Evolutionary conservation across 2,329 filamentous ascomycete genomes (phyloP), one percentile per base, ranked within the genome.

Genomic region (Ascochyta pisi): DNA sequence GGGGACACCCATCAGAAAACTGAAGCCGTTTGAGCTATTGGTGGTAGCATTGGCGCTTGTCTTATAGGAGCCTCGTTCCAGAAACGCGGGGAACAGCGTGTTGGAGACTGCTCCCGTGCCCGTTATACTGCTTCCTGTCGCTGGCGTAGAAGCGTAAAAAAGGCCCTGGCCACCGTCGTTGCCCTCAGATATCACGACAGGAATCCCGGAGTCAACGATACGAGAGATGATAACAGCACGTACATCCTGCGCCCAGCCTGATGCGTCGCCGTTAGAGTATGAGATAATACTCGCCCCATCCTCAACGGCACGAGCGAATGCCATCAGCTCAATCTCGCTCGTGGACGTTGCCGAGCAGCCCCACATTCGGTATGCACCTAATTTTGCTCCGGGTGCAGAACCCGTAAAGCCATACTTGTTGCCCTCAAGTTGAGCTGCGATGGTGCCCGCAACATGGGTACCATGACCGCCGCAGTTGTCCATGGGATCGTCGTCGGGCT

Each of bases 401-500:
- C 67, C 60, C 1, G 52, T 63, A 26, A 67, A 66, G 34, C 60
- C 59, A 38, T 41, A 42, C 24, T 55, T 37, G 35, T 33, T 59
- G 33, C 57, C 70, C 65, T 86, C 76, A 79, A 41, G 68, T 67
- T 86, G 82, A 1, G 85, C 86, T 2, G 84, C 86, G 40, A 89
- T 81, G 57, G 85, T 87, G 29, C 87, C 86, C 1, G 85, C 80
- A 35, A 67, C 61, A 23, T 69, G 66, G 0, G 83, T 86, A 27
- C 86, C 86, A 69, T 89, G 86, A 2, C 85, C 85, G 2, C 68
- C 73, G 60, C 83, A 76, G 29, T 31, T 31, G 12, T 31, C 29
- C 29, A 13, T 31, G 12, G 29, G 29, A 31, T 31, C 29, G 3
- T 31, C 12, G 12, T 31, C 29, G 29, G 29, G 29, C 29, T 31